These are phyloP conservation scores for Arabidopsis thaliana DNA, from an alignment of 345 rosid genomes.

Conservation along the genomic window DNA sequence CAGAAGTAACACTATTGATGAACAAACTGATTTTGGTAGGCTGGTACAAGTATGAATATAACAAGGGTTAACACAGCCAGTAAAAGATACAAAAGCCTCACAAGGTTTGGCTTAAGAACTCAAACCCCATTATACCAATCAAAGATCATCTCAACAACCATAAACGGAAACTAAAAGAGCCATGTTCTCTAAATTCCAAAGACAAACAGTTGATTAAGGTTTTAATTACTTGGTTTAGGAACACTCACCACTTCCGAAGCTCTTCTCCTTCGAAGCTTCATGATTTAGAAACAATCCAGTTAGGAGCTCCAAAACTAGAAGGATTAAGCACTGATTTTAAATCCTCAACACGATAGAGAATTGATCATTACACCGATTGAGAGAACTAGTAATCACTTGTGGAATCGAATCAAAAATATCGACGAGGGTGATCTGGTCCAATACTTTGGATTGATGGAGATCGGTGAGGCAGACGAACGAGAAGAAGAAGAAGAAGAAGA, in stretches of 20 bases:
- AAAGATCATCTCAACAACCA: neutral
- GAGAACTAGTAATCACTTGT: neutral
- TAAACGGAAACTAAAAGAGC: neutral
- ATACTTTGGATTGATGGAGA: slow-evolving; percentile 24
- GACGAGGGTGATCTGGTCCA: slow-evolving; percentile 47
- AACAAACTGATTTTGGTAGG: slow-evolving; percentile 90
- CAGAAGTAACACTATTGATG: slow-evolving; percentile 68
- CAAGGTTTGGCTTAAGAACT: slow-evolving; percentile 1
- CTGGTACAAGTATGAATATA: slow-evolving; percentile 49
- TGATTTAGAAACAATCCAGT: slow-evolving; percentile 34
- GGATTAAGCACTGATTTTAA: slow-evolving; percentile 51
- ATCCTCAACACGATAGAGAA: slow-evolving; percentile 55
- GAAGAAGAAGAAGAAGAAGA: neutral
- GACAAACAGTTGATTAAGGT: slow-evolving; percentile 3
- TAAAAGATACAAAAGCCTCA: neutral
- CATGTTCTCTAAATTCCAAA: no score
- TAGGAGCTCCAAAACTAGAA: neutral
- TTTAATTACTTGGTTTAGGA: slow-evolving; percentile 17
- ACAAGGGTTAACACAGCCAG: slow-evolving; percentile 19
- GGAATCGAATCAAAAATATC: slow-evolving; percentile 25
- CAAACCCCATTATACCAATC: slow-evolving; percentile 1
- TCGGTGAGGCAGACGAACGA: slow-evolving; percentile 12
- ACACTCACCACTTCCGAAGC: slow-evolving; percentile 80
- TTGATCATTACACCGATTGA: slow-evolving; percentile 44
- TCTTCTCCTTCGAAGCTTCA: slow-evolving; percentile 82